Conservation (phyloP, 2,329 filamentous ascomycete genomes). For the Alternaria triticina region DNA sequence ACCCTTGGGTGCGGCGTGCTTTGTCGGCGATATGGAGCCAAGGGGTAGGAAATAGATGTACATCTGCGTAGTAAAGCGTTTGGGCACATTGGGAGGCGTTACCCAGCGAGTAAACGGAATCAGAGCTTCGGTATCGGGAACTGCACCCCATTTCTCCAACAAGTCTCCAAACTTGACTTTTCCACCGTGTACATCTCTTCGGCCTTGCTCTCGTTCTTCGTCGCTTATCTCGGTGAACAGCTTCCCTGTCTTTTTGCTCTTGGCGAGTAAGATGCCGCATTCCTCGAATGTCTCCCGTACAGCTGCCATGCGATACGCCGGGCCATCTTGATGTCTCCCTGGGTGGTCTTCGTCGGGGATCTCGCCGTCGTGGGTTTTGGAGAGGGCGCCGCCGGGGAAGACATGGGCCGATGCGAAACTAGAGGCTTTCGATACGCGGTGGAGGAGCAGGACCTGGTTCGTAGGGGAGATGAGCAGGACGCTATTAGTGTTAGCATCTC, state of each 20-base stretch:
- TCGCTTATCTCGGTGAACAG: conserved; percentile 67
- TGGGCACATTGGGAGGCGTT: conserved; percentile 74
- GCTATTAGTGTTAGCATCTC: conserved; percentile 52
- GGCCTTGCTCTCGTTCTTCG: conserved; percentile 67
- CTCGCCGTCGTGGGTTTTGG: conserved; percentile 75
- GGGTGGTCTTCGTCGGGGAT: conserved; percentile 58
- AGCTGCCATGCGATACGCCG: conserved; percentile 79
- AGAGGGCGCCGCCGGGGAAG: conserved; percentile 89
- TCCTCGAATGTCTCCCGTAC: conserved; percentile 95
- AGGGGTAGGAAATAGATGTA: conserved; percentile 88
- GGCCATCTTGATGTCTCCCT: conserved; percentile 71
- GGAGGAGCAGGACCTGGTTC: conserved; percentile 88
- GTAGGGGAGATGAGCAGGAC: conserved; percentile 83
- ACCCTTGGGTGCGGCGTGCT: conserved; percentile 35
- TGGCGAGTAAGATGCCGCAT: conserved; percentile 83
- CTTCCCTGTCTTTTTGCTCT: conserved; percentile 55
- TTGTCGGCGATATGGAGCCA: conserved; percentile 37
- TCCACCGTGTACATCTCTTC: conserved; percentile 72
- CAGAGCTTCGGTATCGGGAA: conserved; percentile 70
- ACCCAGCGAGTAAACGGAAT: conserved; percentile 92
- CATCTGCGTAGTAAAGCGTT: conserved; percentile 94
- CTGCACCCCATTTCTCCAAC: conserved; percentile 62
- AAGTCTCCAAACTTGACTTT: conserved; percentile 72
- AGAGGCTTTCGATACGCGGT: conserved; percentile 79
- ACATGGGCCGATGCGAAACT: conserved; percentile 93